Percentiles rank a stretch among this genome's conserved stretches.
These are phyloP conservation scores for Vitis labrusca DNA, from an alignment of 164 flowering plant genomes.

Conservation along the genomic window DNA sequence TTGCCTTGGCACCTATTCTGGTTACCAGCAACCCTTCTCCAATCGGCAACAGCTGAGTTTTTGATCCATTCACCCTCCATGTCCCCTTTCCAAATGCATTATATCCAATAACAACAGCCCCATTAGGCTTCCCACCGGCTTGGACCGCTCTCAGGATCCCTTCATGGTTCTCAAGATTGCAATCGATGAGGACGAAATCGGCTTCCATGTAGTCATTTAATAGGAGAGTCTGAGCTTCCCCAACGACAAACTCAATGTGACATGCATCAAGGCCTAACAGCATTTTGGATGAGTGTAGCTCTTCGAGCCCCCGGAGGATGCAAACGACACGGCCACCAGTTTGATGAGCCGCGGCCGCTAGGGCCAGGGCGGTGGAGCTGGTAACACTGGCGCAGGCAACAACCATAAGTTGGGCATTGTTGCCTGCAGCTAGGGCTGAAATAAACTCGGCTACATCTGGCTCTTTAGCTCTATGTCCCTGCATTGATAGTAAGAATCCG, in stretches of 20 bases:
- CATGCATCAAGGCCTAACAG: conserved; percentile 32
- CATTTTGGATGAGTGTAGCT: conserved; percentile 32
- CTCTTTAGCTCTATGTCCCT: conserved; percentile 65
- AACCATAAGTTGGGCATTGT: conserved; percentile 66
- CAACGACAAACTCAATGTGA: conserved; percentile 54
- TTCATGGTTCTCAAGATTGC: conserved; percentile 55
- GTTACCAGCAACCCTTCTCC: conserved; percentile 70
- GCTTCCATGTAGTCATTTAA: conserved; percentile 41
- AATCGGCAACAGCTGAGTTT: conserved; percentile 63
- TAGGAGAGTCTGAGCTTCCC: conserved; percentile 48
- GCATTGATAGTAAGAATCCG: conserved; percentile 8
- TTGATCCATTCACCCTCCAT: conserved; percentile 42
- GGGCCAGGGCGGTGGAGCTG: conserved; percentile 45
- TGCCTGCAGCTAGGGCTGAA: conserved; percentile 86
- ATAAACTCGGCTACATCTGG: conserved; percentile 73
- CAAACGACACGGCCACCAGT: conserved; percentile 74
- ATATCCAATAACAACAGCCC: conserved; percentile 56
- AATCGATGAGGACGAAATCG: conserved; percentile 71
- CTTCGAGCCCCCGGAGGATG: conserved; percentile 37
- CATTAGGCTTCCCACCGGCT: conserved; percentile 18
- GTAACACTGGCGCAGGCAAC: conserved; percentile 51
- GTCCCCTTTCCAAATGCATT: conserved; percentile 62
- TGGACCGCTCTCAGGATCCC: conserved; percentile 35
- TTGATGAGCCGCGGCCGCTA: conserved; percentile 72
- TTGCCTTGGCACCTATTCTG: conserved; percentile 25